Conservation (phyloP, 441 rosid species). For the Manihot esculenta region DNA sequence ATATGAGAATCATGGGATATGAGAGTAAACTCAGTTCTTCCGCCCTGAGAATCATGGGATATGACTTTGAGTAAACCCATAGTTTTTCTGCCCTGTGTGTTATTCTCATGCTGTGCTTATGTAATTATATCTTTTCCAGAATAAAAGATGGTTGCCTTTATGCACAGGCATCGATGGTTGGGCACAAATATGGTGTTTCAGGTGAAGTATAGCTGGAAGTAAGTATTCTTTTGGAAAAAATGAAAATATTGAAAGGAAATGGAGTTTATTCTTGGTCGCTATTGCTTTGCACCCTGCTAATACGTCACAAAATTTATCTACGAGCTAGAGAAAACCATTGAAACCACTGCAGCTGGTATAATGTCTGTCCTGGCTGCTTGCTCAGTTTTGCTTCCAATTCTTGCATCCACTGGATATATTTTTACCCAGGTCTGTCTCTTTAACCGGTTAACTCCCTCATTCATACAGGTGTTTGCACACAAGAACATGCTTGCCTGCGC, state of each 20-base stretch:
- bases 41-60: too few relatives aligned
- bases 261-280: not conserved
- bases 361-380: conserved; percentile 81
- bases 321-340: conserved; percentile 91
- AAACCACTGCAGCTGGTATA: conserved; percentile 98
- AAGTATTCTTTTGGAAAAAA: conserved; percentile 26
- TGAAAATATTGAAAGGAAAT: not conserved
- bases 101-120: not conserved
- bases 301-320: not conserved
- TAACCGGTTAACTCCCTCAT: conserved; percentile 16
- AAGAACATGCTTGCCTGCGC: not conserved
- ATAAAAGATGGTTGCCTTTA: not conserved
- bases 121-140: conserved; percentile 3
- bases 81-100: not conserved
- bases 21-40: too few relatives aligned
- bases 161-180: conserved; percentile 90
- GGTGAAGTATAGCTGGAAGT: conserved; percentile 85
- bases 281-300: not conserved
- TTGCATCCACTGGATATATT: conserved; percentile 87
- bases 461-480: too few relatives aligned
- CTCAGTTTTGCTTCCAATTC: conserved; percentile 71
- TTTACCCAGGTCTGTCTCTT: conserved; percentile 53
- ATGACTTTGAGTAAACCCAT: not conserved
- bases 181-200: conserved; percentile 90
- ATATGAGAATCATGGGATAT: not conserved